Evolutionary conservation across 148 eudicot species (phyloP), one percentile per base, ranked within the genome.

Genomic region (Mesembryanthemum crystallinum): DNA sequence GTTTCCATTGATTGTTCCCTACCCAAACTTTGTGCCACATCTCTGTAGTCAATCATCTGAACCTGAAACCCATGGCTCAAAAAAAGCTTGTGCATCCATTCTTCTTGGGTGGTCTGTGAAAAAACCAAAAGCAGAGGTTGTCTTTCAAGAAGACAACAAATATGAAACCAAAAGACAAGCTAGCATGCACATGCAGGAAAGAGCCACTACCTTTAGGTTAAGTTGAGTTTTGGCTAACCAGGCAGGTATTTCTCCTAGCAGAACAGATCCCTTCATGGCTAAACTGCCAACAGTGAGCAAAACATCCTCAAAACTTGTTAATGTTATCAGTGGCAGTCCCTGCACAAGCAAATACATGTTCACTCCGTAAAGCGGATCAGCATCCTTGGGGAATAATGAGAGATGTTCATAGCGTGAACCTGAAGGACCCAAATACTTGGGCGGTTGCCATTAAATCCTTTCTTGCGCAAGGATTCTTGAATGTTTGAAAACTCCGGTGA

Each of bases 371-470:
- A 47, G 29, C 65, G 29, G 24, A 23, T 59, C 20, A 61, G 51
- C 24, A n/a, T 42, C 29, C 47, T 47, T 21, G 10, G 73, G 61
- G 17, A 59, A 58, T 7, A 67, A 60, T 2, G 35, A 55, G 64
- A 54, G 23, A 43, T 21, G 18, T 27, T 14, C 9, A 47, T 58
- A 14, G 51, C 47, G 55, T 33, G 33, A 72, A 66, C 98, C 98
- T 94, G 97, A 60, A 89, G 78, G 61, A 72, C 80, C 97, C 97
- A 94, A n/a, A 89, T 37, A 86, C 98, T 89, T 51, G 88, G 90
- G 72, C 89, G 92, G 78, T 77, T 83, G 63, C 96, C 98, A 43
- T 80, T 88, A 73, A 84, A 94, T 66, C 96, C 97, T 83, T 83
- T 89, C 45, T 71, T 82, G 47, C 81, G 81, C 76, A 92, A 64